Percentiles rank a stretch among this genome's conserved stretches.
These are phyloP conservation scores for Citrus mangshanensis DNA, from an alignment of 345 rosid genomes.

Conservation along the genomic window DNA sequence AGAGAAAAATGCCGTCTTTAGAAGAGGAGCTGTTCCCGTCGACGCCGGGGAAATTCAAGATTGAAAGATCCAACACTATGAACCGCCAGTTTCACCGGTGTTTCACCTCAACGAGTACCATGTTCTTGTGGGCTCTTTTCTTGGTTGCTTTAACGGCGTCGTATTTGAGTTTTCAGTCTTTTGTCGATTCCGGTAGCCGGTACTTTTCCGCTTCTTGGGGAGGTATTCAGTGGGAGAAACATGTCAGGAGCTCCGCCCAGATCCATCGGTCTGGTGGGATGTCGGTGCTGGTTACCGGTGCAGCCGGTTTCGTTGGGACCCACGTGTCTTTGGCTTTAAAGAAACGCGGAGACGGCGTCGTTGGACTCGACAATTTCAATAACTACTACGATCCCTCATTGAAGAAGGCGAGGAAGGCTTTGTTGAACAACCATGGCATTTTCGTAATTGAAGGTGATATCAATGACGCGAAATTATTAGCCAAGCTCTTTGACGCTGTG, in stretches of 20 bases:
- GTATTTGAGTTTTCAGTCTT: constrained; percentile 72
- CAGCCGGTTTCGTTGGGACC: constrained; percentile 75
- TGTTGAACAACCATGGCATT: constrained; percentile 40
- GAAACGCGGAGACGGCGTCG: constrained; percentile 79
- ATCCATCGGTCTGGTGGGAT: constrained; percentile 63
- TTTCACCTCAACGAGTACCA: constrained; percentile 78
- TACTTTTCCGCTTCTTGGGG: constrained; percentile 64
- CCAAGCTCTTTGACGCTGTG: constrained; percentile 70
- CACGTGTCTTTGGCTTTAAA: constrained; percentile 63
- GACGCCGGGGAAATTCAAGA: constrained; percentile 90
- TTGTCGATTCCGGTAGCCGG: constrained; percentile 73
- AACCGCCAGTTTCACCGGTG: constrained; percentile 79
- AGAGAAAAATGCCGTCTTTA: constrained; percentile 54
- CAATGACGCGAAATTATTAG: constrained; percentile 54
- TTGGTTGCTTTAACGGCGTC: constrained; percentile 88
- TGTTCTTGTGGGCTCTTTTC: constrained; percentile 91
- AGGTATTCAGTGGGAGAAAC: constrained; percentile 79
- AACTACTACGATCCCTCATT: constrained; percentile 71
- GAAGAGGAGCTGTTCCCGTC: constrained; percentile 83
- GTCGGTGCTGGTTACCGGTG: constrained; percentile 79
- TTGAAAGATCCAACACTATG: constrained; percentile 45
- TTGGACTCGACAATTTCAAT: constrained; percentile 75
- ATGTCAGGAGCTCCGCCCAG: constrained; percentile 59
- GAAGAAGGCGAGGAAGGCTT: constrained; percentile 45
- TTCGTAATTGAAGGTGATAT: constrained; percentile 66